A percentile compares a stretch with the other conserved stretches of the same genome.
Evolutionary conservation across 305 asterid species (phyloP).

Genomic region (Fraxinus albicans): DNA sequence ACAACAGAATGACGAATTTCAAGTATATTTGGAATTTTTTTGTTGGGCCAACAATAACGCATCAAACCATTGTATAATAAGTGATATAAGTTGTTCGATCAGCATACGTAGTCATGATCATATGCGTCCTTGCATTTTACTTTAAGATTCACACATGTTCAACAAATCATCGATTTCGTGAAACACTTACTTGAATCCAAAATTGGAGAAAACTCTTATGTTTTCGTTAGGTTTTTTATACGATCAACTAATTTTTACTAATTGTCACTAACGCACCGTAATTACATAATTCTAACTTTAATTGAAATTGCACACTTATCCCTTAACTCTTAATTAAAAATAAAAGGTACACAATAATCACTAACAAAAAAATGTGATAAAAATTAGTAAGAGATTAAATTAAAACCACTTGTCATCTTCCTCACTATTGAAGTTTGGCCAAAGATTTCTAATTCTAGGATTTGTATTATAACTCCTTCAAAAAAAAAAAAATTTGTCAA

Average conservation of each 20-base stretch:
- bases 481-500: too few species aligned
- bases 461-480: too few species aligned
- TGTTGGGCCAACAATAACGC: too few species aligned
- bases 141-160: background rate
- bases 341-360: background rate
- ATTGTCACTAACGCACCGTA: too few species aligned
- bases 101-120: background rate
- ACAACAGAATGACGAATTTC: too few species aligned
- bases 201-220: background rate
- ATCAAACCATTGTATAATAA: background rate
- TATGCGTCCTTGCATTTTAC: background rate
- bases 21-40: too few species aligned
- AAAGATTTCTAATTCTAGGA: too few species aligned
- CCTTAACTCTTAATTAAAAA: background rate
- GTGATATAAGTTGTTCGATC: background rate
- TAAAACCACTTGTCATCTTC: background rate
- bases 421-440: too few species aligned
- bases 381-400: background rate
- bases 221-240: background rate
- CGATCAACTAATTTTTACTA: too few species aligned
- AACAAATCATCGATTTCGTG: background rate
- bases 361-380: too few species aligned
- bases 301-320: background rate
- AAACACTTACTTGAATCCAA: too few species aligned
- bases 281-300: too few species aligned